phyloP scores from a whole-genome alignment of 306 rosid species.

The Vigna trinervia region DNA sequence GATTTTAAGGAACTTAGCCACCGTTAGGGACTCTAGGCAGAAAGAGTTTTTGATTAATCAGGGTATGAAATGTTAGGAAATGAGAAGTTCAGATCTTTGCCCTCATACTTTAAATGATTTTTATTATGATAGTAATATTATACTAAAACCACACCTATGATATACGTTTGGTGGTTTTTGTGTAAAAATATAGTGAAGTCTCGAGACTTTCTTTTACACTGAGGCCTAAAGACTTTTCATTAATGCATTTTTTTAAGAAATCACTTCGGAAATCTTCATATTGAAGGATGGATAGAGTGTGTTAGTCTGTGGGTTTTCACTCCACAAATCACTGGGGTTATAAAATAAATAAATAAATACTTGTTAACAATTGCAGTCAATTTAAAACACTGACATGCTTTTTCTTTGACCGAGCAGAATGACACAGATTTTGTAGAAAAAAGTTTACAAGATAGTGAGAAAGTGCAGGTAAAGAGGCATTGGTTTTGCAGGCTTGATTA shows the following conservation, averaged over 20 bases:
- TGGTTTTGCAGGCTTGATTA: not conserved
- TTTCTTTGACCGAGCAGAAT: constrained; percentile 52
- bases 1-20: constrained; percentile 9
- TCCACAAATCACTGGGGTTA: not conserved
- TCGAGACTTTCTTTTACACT: not conserved
- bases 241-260: constrained; percentile 7
- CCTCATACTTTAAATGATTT: constrained; percentile 17
- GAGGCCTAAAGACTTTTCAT: constrained; percentile 10
- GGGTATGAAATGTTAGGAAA: not conserved
- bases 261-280: not conserved
- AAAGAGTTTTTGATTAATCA: constrained; percentile 10
- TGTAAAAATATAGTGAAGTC: not conserved
- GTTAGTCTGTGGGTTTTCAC: not conserved
- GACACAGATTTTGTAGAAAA: constrained; percentile 64
- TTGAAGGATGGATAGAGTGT: not conserved
- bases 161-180: constrained; percentile 2
- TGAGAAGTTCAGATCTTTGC: not conserved
- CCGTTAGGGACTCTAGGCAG: not conserved
- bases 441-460: constrained; percentile 83
- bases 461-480: constrained; percentile 71
- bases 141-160: not conserved
- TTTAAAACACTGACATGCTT: not conserved
- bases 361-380: constrained; percentile 7
- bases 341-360: not conserved
- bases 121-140: not conserved